Base-by-base conservation (phyloP, 1,139 yeast species). In the Sporopachydermia cereana region DNA sequence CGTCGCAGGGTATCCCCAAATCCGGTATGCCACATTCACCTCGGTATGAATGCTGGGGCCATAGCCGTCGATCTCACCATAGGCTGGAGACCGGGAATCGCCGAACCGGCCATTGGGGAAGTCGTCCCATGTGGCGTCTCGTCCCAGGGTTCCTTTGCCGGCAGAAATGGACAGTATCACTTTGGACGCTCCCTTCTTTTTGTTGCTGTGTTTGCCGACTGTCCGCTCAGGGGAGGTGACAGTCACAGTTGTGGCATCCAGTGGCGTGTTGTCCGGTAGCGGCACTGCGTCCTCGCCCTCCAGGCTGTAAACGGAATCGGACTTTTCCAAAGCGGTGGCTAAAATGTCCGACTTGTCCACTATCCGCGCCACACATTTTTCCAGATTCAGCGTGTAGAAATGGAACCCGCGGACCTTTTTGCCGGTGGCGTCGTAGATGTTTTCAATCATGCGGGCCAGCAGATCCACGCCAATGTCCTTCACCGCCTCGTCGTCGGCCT, bases 41-140 rank as follows among this genome's bases (percentile, higher is more conserved):
- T 84, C 77, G n/a, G 68, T 69, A 56, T 88, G 89, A 54, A 91
- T 72, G 3, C 84, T 77, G 1, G 96, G 95, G 1, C 98, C 97
- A 62, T 91, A 91, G 29, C 97, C 98, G 59, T 89, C 96, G 57
- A 89, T 84, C 62, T 89, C 96, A 66, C 98, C 98, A 63, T 84
- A 91, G 0, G 98, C 91, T 3, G 98, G 98, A 29, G 97, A 88
- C 54, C 94, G 73, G 0, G 97, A 86, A 63, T 93, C 96, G 63
- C 98, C 96, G 62, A 88, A 91, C 65, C 98, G 76, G 57, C 98
- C 98, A 59, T 91, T 91, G 17, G 97, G 95, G 62, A 86, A 91
- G 57, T 91, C 98, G 67, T 91, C 98, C 98, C 98, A 91, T 2
- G 93, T 85, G 7, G 96, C 96, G 61, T 85, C 94, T 53, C 89